These are phyloP conservation scores for Coemansia sp. DNA, from an alignment of 192 early-diverging fungal genomes.

Conservation along the genomic window DNA sequence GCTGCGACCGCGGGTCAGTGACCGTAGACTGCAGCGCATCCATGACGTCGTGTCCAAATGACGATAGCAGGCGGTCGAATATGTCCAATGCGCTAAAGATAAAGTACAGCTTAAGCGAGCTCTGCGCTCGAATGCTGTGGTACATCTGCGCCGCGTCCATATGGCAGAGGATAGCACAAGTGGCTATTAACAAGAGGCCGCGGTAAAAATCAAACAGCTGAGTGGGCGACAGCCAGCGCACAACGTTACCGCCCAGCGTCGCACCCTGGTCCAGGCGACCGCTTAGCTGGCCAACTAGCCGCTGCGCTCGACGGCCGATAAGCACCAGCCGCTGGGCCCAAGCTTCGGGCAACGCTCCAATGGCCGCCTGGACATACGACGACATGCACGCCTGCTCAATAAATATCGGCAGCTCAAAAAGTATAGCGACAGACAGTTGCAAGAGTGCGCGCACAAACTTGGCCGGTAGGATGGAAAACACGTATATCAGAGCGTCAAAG, in stretches of 20 bases:
- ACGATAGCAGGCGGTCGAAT: conserved; percentile 90
- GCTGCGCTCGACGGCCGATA: conserved; percentile 10
- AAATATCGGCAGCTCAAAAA: conserved; percentile 20
- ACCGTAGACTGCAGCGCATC: conserved; percentile 88
- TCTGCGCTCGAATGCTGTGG: conserved; percentile 94
- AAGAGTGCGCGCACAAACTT: conserved; percentile 74
- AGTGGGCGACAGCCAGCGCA: conserved; percentile 67
- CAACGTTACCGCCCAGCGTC: conserved; percentile 16
- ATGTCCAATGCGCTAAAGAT: conserved; percentile 97
- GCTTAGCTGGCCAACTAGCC: conserved; percentile 10
- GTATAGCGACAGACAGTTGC: conserved; percentile 16
- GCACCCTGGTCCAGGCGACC: conserved; percentile 8
- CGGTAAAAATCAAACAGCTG: conserved; percentile 94
- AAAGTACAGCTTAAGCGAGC: conserved; percentile 95
- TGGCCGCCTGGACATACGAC: conserved; percentile 3
- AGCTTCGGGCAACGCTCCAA: conserved; percentile 17
- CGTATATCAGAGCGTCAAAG: conserved; percentile 93
- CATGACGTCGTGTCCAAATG: conserved; percentile 93
- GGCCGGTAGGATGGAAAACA: conserved; percentile 92
- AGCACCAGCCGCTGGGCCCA: conserved; percentile 24
- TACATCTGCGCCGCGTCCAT: conserved; percentile 91
- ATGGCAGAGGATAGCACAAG: conserved; percentile 73
- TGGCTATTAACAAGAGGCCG: conserved; percentile 75
- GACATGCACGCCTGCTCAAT: conserved; percentile 15
- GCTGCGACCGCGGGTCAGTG: conserved; percentile 41